Percentiles rank a stretch among this genome's conserved stretches.
These are phyloP conservation scores for Penicillium sp. DNA, from an alignment of 2,329 filamentous ascomycete species.

Conservation along the genomic window DNA sequence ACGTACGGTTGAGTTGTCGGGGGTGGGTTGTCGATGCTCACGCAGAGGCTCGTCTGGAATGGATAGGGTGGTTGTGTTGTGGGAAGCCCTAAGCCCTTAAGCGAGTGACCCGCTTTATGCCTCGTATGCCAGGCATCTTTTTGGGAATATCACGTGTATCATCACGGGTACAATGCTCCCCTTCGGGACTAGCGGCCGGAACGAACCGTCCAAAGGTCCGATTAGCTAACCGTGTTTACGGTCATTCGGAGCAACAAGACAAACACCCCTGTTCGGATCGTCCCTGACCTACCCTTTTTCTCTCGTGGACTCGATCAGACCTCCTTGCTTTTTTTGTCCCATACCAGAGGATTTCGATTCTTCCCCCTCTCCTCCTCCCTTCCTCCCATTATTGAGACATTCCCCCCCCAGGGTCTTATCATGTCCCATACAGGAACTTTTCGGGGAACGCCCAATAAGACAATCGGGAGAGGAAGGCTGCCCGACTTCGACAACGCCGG, in stretches of 20 bases:
- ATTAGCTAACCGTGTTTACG: constrained; percentile 22
- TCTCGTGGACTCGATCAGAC: constrained; percentile 14
- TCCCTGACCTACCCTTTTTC: constrained; percentile 24
- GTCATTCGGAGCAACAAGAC: constrained; percentile 8
- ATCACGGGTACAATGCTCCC: constrained; percentile 8
- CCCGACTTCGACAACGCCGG: constrained; percentile 49
- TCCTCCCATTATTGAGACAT: constrained; percentile 14
- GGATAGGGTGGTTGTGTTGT: constrained; percentile 35
- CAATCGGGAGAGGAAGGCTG: constrained; percentile 50
- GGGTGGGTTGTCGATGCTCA: constrained; percentile 36
- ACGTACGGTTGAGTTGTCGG: constrained; percentile 39
- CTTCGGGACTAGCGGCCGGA: constrained; percentile 19
- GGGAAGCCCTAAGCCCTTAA: constrained; percentile 39
- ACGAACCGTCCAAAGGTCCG: constrained; percentile 13
- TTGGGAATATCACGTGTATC: constrained; percentile 9
- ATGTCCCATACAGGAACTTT: constrained; percentile 59
- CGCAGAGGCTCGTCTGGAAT: constrained; percentile 30
- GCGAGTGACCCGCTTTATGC: constrained; percentile 27
- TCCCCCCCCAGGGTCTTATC: constrained; percentile 25
- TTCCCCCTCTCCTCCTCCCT: constrained; percentile 11
- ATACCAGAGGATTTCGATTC: constrained; percentile 16
- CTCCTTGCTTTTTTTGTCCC: constrained; percentile 15
- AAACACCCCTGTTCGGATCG: constrained; percentile 26
- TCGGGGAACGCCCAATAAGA: constrained; percentile 51
- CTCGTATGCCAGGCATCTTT: neutral